These are phyloP conservation scores for Debaryomycetaceae sp. DNA, from an alignment of 1,139 yeast species.

Conservation along the genomic window DNA sequence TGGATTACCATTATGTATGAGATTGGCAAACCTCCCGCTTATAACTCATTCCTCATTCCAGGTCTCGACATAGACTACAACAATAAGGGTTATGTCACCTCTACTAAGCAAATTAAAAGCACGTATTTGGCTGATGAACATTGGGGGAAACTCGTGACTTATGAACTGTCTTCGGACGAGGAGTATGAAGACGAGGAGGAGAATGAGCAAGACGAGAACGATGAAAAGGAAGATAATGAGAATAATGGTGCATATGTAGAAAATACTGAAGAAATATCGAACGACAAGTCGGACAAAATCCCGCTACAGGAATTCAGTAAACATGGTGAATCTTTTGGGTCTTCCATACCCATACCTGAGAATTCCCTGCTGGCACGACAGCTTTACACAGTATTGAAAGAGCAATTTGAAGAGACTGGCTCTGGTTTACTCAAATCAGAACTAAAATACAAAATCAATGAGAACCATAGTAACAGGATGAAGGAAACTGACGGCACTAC, in stretches of 20 bases:
- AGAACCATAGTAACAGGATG: constrained; percentile 3
- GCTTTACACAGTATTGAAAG: constrained; percentile 31
- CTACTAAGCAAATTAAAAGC: constrained; percentile 21
- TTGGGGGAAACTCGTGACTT: constrained; percentile 43
- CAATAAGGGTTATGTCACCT: constrained; percentile 32
- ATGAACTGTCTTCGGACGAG: constrained; percentile 33
- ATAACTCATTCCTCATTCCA: constrained; percentile 60
- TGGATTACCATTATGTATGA: constrained; percentile 75
- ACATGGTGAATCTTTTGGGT: not conserved
- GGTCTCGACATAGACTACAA: constrained; percentile 43
- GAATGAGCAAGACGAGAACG: constrained; percentile 16
- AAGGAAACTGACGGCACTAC: constrained; percentile 1
- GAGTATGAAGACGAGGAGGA: constrained; percentile 26
- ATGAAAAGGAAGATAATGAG: constrained; percentile 15
- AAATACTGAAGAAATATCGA: constrained; percentile 8
- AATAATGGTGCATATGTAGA: constrained; percentile 14
- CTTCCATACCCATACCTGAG: not conserved
- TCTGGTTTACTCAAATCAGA: constrained; percentile 16
- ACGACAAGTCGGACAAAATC: constrained; percentile 10
- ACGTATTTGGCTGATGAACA: constrained; percentile 16
- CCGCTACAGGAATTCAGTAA: constrained; percentile 13
- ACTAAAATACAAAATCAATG: constrained; percentile 17
- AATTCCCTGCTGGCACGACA: constrained; percentile 9
- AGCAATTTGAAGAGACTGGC: constrained; percentile 12
- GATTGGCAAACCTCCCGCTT: constrained; percentile 84